Conservation (phyloP, 768 basidiomycete genomes). For the Rhodosporidiobolus sp. region DNA sequence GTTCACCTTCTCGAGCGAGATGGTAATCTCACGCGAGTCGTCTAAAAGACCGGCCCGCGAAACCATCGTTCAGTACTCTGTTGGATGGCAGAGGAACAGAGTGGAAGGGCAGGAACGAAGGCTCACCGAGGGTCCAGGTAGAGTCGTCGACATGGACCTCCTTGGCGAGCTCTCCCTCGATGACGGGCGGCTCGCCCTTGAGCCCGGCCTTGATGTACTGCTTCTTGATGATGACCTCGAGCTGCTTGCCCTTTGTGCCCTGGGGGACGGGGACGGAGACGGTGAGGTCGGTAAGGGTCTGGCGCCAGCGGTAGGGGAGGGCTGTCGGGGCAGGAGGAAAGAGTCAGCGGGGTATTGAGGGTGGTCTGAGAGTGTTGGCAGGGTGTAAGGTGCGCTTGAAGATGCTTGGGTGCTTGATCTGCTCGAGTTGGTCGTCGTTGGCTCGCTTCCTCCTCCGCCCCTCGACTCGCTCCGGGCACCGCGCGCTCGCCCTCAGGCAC, state of each 20-base stretch:
- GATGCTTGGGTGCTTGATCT: too few species aligned
- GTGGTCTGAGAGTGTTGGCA: too few species aligned
- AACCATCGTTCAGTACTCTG: too few species aligned
- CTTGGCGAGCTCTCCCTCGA: conserved; percentile 85
- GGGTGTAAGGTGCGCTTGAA: background rate
- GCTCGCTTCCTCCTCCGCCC: background rate
- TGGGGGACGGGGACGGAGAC: conserved; percentile 77
- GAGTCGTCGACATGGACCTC: conserved; percentile 95
- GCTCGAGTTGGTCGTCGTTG: too few species aligned
- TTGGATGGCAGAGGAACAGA: background rate
- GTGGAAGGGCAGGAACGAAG: background rate
- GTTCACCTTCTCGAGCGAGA: conserved; percentile 84
- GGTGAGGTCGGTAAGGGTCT: conserved; percentile 83
- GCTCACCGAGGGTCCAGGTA: conserved; percentile 86
- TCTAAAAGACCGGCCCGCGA: conserved; percentile 54
- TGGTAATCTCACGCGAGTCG: conserved; percentile 67
- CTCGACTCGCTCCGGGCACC: too few species aligned
- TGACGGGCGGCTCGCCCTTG: conserved; percentile 78
- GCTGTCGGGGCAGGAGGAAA: conserved; percentile 39
- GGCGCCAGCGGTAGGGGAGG: conserved; percentile 85
- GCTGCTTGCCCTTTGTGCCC: conserved; percentile 76
- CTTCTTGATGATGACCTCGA: conserved; percentile 71
- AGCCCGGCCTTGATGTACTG: conserved; percentile 76
- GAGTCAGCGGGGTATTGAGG: background rate
- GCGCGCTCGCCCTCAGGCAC: too few species aligned